A percentile compares a stretch with the other conserved stretches of the same genome.
These are phyloP conservation scores for Aspergillus sp. DNA, from an alignment of 2,329 filamentous ascomycete genomes.

Conservation along the genomic window DNA sequence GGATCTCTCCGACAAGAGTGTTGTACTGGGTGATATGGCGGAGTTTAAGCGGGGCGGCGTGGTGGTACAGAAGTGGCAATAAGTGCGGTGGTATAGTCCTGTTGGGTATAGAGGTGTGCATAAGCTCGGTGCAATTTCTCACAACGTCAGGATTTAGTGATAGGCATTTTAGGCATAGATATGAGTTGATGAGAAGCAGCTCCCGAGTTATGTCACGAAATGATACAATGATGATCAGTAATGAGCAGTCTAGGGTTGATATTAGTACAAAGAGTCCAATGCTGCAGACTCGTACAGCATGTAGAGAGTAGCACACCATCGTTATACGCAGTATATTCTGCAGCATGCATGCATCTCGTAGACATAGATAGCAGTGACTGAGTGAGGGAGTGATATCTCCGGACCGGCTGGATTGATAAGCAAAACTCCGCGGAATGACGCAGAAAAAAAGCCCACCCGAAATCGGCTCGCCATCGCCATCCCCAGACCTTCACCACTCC, in stretches of 20 bases:
- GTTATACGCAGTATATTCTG: neutral
- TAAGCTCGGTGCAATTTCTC: neutral
- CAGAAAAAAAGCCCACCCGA: conserved; percentile 22
- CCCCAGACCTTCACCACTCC: conserved; percentile 1
- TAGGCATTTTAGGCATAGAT: neutral
- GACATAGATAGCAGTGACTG: neutral
- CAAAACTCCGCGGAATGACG: conserved; percentile 28
- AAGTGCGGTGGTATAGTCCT: neutral
- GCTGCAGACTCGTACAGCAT: neutral
- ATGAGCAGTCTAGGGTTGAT: too few species aligned
- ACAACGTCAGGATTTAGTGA: neutral
- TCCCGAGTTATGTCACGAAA: neutral
- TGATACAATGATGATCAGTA: neutral
- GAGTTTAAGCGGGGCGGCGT: conserved; percentile 55
- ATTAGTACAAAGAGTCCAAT: neutral
- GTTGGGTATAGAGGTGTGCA: conserved; percentile 3
- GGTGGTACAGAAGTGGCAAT: conserved; percentile 53
- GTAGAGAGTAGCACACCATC: too few species aligned
- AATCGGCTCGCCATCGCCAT: conserved; percentile 16
- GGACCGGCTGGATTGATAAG: conserved; percentile 27
- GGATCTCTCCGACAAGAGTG: conserved; percentile 59
- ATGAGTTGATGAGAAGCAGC: neutral
- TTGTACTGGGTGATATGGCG: conserved; percentile 47
- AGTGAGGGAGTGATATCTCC: neutral
- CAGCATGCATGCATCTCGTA: neutral